phyloP scores from a whole-genome alignment of 2,329 filamentous ascomycete genomes.

The Hypoxylon sp. region DNA sequence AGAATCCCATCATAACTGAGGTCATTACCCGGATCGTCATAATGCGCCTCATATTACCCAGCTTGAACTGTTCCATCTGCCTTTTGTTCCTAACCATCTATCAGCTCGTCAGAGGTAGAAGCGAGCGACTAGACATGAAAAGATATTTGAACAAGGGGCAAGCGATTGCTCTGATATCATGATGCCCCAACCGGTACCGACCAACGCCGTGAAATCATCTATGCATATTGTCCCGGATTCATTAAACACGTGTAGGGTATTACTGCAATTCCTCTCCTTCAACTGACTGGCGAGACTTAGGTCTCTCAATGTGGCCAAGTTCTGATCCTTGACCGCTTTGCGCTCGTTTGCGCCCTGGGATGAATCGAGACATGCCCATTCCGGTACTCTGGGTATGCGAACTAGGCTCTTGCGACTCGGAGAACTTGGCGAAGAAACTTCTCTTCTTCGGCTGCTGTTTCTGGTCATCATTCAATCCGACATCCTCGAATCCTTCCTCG shows the following conservation, averaged over 20 bases:
- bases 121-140: slow-evolving; percentile 43
- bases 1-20: slow-evolving; percentile 29
- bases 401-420: slow-evolving; percentile 64
- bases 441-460: slow-evolving; percentile 78
- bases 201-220: slow-evolving; percentile 48
- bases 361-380: slow-evolving; percentile 54
- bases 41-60: slow-evolving; percentile 31
- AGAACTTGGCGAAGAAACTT: slow-evolving; percentile 85
- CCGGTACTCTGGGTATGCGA: slow-evolving; percentile 45
- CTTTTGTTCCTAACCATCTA: slow-evolving; percentile 36
- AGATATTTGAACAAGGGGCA: slow-evolving; percentile 42
- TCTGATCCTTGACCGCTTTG: slow-evolving; percentile 56
- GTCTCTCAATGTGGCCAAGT: slow-evolving; percentile 53
- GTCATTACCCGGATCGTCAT: slow-evolving; percentile 33
- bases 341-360: slow-evolving; percentile 55
- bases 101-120: slow-evolving; percentile 36
- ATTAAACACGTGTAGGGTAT: slow-evolving; percentile 31
- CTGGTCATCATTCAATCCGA: slow-evolving; percentile 85
- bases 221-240: slow-evolving; percentile 34
- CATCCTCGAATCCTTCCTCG: slow-evolving; percentile 90
- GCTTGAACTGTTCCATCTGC: slow-evolving; percentile 24
- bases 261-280: slow-evolving; percentile 51
- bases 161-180: slow-evolving; percentile 50
- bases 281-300: slow-evolving; percentile 51
- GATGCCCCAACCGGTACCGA: slow-evolving; percentile 44